Base-by-base conservation (phyloP, 371 early-diverging fungal genomes). In the Rhizopus delemar region DNA sequence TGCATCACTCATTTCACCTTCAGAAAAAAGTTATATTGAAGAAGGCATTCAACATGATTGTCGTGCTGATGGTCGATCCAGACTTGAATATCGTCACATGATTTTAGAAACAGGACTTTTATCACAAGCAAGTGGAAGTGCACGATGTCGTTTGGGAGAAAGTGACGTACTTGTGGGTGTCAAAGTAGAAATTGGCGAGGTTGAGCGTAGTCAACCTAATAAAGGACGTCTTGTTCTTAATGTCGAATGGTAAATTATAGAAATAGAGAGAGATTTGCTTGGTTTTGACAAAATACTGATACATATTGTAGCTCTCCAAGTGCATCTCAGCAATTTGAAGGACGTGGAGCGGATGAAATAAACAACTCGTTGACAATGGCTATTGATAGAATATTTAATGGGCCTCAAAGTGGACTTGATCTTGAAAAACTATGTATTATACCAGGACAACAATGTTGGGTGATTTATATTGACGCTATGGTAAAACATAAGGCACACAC, bases 101-200 rank as follows among this genome's bases (percentile, higher is more conserved):
- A 73, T 80, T 4, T 64, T 95, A 41, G 93, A 92, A 65, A 90
- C 87, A 0, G 92, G 92, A 8, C 70, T 93, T 54, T 84, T 95
- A 46, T 85, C 93, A n/a, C 94, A 95, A 70, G 88, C 94, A 29
- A 88, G 86, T 57, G 95, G 97, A 6, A 89, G 89, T 67, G 91
- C 91, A 35, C 86, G 92, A 39, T 77, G 86, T 65, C 87, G 93
- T 38, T 68, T 91, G 35, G 92, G 92, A 3, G 85, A 85, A 22
- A 93, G 94, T 0, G 93, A 95, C 59, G 88, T 96, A 0, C 77
- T 97, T 15, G 96, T 96, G 13, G 96, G 98, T 34, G 85, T 96
- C 69, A 96, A 95, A 68, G 93, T 91, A 3, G 94, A 94, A 61
- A 87, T 95, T 48, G 92, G 87, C 33, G 77, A 82, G 31, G 82